Evolutionary conservation across 345 rosid genomes (phyloP).

Genomic region (Moringa oleifera): DNA sequence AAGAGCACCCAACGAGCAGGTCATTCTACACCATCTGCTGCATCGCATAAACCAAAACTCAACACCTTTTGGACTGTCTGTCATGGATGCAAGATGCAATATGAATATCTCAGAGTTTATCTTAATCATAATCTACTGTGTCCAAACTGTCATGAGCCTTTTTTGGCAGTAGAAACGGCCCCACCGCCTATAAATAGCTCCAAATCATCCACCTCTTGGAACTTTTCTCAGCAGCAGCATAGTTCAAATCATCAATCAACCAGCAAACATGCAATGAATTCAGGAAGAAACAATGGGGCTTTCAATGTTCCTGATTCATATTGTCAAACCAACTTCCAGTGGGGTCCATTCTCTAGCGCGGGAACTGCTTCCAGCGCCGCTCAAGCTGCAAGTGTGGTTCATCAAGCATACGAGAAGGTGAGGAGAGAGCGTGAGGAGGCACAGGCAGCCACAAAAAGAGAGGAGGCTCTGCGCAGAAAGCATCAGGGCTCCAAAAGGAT

Average conservation of each 20-base stretch:
- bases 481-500: constrained; percentile 28
- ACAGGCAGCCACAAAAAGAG: constrained; percentile 37
- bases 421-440: constrained; percentile 61
- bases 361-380: constrained; percentile 39
- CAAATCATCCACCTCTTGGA: constrained; percentile 32
- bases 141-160: constrained; percentile 57
- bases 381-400: constrained; percentile 57
- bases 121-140: constrained; percentile 51
- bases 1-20: constrained; percentile 33
- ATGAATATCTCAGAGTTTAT: constrained; percentile 53
- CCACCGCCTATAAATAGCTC: constrained; percentile 36
- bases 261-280: constrained; percentile 24
- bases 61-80: constrained; percentile 69
- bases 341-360: constrained; percentile 46
- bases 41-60: constrained; percentile 27
- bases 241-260: constrained; percentile 33
- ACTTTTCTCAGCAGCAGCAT: constrained; percentile 32
- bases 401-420: constrained; percentile 52
- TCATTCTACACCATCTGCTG: constrained; percentile 23
- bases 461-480: constrained; percentile 39
- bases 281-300: constrained; percentile 20
- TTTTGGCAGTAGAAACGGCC: constrained; percentile 45
- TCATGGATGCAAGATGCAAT: constrained; percentile 56
- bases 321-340: constrained; percentile 35
- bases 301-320: constrained; percentile 24